phyloP scores from a whole-genome alignment of 2,329 filamentous ascomycete genomes.

The Arachnopeziza araneosa region DNA sequence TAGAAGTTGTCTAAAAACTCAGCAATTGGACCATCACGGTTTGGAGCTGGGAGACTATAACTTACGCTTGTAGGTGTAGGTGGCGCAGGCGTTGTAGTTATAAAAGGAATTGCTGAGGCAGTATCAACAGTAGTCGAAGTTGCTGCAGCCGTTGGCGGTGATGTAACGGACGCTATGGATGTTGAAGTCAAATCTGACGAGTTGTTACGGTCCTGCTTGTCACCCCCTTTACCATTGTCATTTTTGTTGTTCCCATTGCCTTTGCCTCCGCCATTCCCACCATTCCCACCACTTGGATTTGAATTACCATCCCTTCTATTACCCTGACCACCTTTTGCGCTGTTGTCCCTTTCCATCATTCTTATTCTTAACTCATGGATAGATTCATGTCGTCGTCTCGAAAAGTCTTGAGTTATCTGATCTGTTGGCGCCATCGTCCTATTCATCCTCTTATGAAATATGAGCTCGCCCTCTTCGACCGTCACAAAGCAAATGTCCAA shows the following conservation, averaged over 20 bases:
- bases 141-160: background rate
- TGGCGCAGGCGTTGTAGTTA: constrained; percentile 9
- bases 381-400: constrained; percentile 4
- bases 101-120: constrained; percentile 5
- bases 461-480: constrained; percentile 16
- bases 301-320: background rate
- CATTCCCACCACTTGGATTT: background rate
- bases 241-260: constrained; percentile 2
- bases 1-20: background rate
- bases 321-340: background rate
- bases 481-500: constrained; percentile 17
- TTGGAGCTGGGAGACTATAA: background rate
- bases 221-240: background rate
- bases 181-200: background rate
- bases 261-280: constrained; percentile 3
- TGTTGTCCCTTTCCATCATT: background rate
- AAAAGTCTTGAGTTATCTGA: constrained; percentile 12
- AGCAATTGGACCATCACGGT: background rate
- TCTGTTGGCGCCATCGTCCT: constrained; percentile 29
- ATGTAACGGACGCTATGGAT: background rate
- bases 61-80: background rate
- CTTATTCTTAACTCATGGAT: background rate
- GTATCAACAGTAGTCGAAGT: background rate
- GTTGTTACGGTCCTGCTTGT: background rate
- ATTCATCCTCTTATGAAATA: constrained; percentile 26